phyloP scores from a whole-genome alignment of 352 stramenopile species.

The Phytophthora citricola region DNA sequence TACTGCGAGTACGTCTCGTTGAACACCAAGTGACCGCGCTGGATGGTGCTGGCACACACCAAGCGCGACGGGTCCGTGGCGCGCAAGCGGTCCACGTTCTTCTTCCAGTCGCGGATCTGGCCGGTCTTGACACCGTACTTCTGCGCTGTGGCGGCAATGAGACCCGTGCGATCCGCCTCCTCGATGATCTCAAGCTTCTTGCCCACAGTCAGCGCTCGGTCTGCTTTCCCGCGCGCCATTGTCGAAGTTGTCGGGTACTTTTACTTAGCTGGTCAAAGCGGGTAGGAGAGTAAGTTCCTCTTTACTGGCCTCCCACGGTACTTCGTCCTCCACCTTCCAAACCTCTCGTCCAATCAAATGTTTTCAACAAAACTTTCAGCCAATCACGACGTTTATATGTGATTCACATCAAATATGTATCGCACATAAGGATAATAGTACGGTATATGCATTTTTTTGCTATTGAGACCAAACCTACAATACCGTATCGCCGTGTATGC shows the following conservation, averaged over 20 bases:
- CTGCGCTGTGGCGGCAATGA: slow-evolving; percentile 78
- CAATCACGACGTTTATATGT: neutral
- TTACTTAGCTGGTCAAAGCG: slow-evolving; percentile 12
- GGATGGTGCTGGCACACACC: slow-evolving; percentile 83
- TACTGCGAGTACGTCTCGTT: slow-evolving; percentile 91
- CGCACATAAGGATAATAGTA: slow-evolving; percentile 10
- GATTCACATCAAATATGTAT: neutral
- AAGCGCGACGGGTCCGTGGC: slow-evolving; percentile 83
- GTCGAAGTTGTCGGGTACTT: slow-evolving; percentile 5
- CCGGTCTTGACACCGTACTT: slow-evolving; percentile 89
- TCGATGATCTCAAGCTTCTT: slow-evolving; percentile 92
- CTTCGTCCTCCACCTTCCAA: slow-evolving; percentile 16
- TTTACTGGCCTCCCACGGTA: slow-evolving; percentile 51
- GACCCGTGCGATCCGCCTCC: slow-evolving; percentile 81
- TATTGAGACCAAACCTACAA: neutral
- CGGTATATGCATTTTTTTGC: slow-evolving; percentile 7
- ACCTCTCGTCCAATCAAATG: slow-evolving; percentile 20
- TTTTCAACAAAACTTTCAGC: slow-evolving; percentile 1
- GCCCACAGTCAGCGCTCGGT: slow-evolving; percentile 81
- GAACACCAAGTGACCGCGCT: slow-evolving; percentile 85
- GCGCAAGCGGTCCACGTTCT: slow-evolving; percentile 79
- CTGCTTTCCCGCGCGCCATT: slow-evolving; percentile 87
- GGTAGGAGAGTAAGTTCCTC: slow-evolving; percentile 43
- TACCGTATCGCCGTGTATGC: slow-evolving; percentile 24
- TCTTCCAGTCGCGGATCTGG: slow-evolving; percentile 90